Conservation (phyloP, 306 rosid genomes). For the Rosa rugosa region DNA sequence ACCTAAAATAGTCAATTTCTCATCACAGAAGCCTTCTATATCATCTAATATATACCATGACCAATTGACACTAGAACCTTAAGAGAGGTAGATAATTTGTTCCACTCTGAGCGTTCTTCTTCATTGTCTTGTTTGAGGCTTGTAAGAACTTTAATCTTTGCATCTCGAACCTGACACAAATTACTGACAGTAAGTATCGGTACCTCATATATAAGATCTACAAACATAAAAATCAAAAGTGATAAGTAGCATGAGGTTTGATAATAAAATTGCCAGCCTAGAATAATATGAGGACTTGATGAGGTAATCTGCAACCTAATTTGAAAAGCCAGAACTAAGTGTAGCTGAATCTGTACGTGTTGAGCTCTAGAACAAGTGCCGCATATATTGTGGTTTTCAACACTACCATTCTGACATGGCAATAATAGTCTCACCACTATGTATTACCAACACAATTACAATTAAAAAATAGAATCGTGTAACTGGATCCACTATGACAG, state of each 20-base stretch:
- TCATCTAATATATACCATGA: conserved; percentile 11
- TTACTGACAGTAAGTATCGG: conserved; percentile 21
- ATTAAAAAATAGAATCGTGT: background rate
- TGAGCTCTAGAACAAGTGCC: background rate
- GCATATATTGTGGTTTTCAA: background rate
- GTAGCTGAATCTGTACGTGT: background rate
- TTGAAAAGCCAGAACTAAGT: background rate
- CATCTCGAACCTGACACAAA: conserved; percentile 77
- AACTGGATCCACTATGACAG: background rate
- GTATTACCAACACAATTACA: background rate
- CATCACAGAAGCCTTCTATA: background rate
- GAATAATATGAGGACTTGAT: conserved; percentile 1
- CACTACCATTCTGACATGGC: background rate
- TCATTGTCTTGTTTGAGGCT: conserved; percentile 69
- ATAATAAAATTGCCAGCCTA: background rate
- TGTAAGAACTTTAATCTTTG: conserved; percentile 71
- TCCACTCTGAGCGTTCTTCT: conserved; percentile 77
- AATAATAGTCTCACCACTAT: background rate
- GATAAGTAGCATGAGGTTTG: background rate
- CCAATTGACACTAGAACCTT: conserved; percentile 45
- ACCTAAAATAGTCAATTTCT: background rate
- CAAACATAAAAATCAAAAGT: background rate
- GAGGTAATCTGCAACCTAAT: background rate
- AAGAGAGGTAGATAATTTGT: conserved; percentile 61
- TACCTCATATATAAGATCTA: background rate